Evolutionary conservation across 2,329 filamentous ascomycete species (phyloP), one percentile per base, ranked within the genome.

Genomic region (Talaromyces pinophilus): DNA sequence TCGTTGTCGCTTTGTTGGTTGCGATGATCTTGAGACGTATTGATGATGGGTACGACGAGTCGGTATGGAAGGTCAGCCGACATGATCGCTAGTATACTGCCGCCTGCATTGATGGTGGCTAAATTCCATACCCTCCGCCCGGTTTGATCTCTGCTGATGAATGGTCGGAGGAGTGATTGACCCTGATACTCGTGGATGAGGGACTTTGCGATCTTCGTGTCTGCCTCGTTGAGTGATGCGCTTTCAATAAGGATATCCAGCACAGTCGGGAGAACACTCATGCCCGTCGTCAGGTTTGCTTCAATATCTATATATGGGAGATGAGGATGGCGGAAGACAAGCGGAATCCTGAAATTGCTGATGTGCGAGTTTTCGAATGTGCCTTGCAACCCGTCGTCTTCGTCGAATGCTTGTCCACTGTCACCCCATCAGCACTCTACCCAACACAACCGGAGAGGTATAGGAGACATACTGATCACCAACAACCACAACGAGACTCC

Each of bases 31-130:
- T 48, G 46, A 48, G 46, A 48, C 11, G 1, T 6, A 11, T 7
- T 13, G 19, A 48, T 72, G 10, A 94, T 88, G 5, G 91, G 88
- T 63, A 97, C 88, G 19, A 72, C 69, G 90, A 93, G 67, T 86
- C 83, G 67, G 96, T 85, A 77, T 57, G 78, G 82, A 93, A 92
- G 72, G 90, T 87, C 92, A 90, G 97, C 69, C 82, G 84, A 5
- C 88, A 88, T 79, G 90, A 88, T 68, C 82, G 82, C 68, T 84
- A 85, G 77, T 89, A 90, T 72, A 0, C 73, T 71, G 15, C 75
- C 75, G 50, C 76, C 76, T 0, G 75, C 72, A 38, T 78, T 77
- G 67, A 77, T 74, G 1, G 77, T 63, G 5, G 73, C 74, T 28
- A 78, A 71, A 55, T 77, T 76, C 76, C 76, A 78, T n/a, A 69